Evolutionary conservation across 768 basidiomycete genomes (phyloP), one percentile per base, ranked within the genome.

Genomic region (Termitomyces sp.): DNA sequence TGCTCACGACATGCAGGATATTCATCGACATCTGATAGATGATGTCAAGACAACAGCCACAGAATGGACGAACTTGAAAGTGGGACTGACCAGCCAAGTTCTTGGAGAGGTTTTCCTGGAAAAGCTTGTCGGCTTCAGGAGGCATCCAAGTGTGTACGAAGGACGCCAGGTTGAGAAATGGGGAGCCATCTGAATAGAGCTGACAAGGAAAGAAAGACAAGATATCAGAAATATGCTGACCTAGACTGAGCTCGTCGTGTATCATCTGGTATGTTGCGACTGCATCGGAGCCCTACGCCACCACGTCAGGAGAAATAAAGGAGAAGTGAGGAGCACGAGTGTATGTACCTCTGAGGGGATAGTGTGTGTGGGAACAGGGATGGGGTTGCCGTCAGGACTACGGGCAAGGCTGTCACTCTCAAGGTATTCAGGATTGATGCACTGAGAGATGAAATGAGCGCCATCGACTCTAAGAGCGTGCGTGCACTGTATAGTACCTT

Each of bases 361-460:
- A 55, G 76, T 76, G 70, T 80, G 91, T 68, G 89, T 91, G 16
- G 89, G 89, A 53, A 91, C 72, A 20, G 86, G 78, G 43, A 93
- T 74, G 68, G n/a, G n/a, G n/a, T n/a, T n/a, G n/a, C n/a, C n/a
- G n/a, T n/a, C n/a, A n/a, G n/a, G n/a, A n/a, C n/a, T n/a, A n/a
- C n/a, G n/a, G n/a, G n/a, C n/a, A n/a, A n/a, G n/a, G n/a, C n/a
- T n/a, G n/a, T n/a, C n/a, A n/a, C n/a, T n/a, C n/a, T n/a, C n/a
- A n/a, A 93, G 79, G 49, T 74, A 72, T 56, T 88, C 87, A 1
- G 89, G 72, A 70, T 91, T 83, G 65, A 93, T 74, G 63, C 86
- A 86, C 87, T 88, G 32, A 40, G 53, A 53, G 47, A 33, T 61
- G 49, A 18, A 52, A 44, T 33, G 54, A 58, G 33, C 18, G 24